Percentiles rank a stretch among this genome's conserved stretches.
phyloP scores from a whole-genome alignment of 2,329 filamentous ascomycete species.

The Botrytis fragariae region DNA sequence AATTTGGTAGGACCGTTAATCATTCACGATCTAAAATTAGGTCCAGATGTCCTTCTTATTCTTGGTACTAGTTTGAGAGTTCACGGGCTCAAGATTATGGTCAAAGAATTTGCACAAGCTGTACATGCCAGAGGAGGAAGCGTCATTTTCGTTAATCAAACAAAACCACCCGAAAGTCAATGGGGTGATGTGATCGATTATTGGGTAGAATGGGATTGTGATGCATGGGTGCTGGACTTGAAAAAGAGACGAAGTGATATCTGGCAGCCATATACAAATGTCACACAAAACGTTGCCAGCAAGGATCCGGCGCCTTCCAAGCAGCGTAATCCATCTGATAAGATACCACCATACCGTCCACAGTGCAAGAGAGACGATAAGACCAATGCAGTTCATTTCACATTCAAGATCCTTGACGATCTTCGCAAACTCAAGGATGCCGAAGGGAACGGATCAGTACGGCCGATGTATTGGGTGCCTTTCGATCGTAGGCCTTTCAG shows the following conservation, averaged over 20 bases:
- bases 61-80: constrained; percentile 70
- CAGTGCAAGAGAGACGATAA: constrained; percentile 34
- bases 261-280: constrained; percentile 34
- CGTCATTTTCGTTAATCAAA: constrained; percentile 71
- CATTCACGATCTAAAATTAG: constrained; percentile 62
- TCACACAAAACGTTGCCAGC: constrained; percentile 21
- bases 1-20: constrained; percentile 67
- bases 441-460: constrained; percentile 24
- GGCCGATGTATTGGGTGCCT: constrained; percentile 26
- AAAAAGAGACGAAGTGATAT: constrained; percentile 36
- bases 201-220: constrained; percentile 73
- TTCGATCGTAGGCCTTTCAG: constrained; percentile 10
- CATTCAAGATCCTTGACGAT: constrained; percentile 35
- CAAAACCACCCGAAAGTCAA: constrained; percentile 67
- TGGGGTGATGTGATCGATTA: constrained; percentile 74
- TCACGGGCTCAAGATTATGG: constrained; percentile 68
- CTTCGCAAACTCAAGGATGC: constrained; percentile 28
- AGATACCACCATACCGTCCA: constrained; percentile 23
- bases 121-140: constrained; percentile 64
- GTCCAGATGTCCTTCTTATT: constrained; percentile 66
- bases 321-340: constrained; percentile 3
- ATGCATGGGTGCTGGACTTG: constrained; percentile 67
- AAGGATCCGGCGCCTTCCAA: constrained; percentile 21
- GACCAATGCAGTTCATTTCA: constrained; percentile 34
- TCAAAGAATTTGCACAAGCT: constrained; percentile 68